Base-by-base conservation (phyloP, 106 monocot genomes). In the Dioscorea alata region DNA sequence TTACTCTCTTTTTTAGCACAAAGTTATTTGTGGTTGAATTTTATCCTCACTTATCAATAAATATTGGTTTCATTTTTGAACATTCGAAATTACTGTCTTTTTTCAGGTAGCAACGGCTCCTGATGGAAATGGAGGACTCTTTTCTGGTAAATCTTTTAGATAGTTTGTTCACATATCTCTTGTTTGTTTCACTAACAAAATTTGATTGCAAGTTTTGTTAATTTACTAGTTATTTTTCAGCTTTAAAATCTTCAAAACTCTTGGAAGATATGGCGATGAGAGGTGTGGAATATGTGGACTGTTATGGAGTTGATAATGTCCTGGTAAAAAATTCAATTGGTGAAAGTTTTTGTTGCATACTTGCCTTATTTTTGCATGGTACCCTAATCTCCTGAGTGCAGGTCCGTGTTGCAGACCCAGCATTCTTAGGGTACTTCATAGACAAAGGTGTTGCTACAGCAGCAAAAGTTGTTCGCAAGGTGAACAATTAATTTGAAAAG, bases 361-460 rank as follows among this genome's bases (percentile, higher is more conserved):
- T 54, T 54, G 8, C 19, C 49, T 51, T 12, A 66, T 6, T 53
- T 57, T 48, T 17, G 20, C 42, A 10, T 42, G 24, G 33, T 19
- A 60, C 50, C 70, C 50, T 71, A 69, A 66, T 57, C 21, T 54
- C 57, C 66, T 78, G 67, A 51, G 42, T 51, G 48, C 78, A 93
- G 99, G 93, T 99, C 22, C 99, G 99, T 65, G 99, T 99, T 80
- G 89, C 99, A 74, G 99, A 99, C 72, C 99, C 99, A 31, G 84
- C 85, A 53, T 99, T 99, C 71, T 65, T 99, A 65, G 99, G 99
- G 65, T 99, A 93, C 67, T 90, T 99, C 68, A 88, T 99, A 50
- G 99, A 99, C 21, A 99, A 90, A 85, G 90, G 90, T 75, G 99
- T 81, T 58, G 68, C 90, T 69, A 53, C 99, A 65, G 90, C 99